Base-by-base conservation (phyloP, 208 protist genomes). In the Wallacemonas sp. region DNA sequence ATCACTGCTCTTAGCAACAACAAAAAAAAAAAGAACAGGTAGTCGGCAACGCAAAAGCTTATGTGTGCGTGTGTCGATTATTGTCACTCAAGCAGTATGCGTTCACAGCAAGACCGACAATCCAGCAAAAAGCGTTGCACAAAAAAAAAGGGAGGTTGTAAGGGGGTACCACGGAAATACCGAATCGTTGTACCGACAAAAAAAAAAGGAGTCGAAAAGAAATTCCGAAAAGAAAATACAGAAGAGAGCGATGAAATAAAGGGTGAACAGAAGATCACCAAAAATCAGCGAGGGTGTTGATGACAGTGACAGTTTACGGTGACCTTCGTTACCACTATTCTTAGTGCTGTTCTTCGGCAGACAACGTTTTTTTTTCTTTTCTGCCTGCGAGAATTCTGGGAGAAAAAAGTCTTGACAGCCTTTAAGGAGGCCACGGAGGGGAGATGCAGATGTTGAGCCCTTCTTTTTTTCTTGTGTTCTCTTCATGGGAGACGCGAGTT, bases 21-120 rank as follows among this genome's bases (percentile, higher is more conserved):
- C 22, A 65, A 66, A 46, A 72, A 67, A 55, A 38, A 36, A 61
- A 55, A 52, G 65, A 59, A 49, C 18, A 54, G 61, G 29, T 11
- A 48, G 28, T 41, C 8, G 1, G 14, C 28, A 45, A 31, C 36
- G 36, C 36, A 14, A 16, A 41, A 7, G 36, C 14, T 7, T 41
- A 14, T 41, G 36, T 41, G 36, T 41, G 3, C 12, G 52, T 57
- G 33, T 59, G 2, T 45, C 14, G 2, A 49, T 62, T 39, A 33
- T 28, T 41, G 36, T 41, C 36, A 41, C 3, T 54, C 41, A 63
- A 33, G 23, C 18, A 20, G 31, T 45, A 44, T 33, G 7, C 59
- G 16, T 38, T 61, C 2, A 70, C 28, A 39, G 33, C 38, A 20
- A n/a, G 54, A 42, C 41, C 14, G 50, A 42, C 20, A 1, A 55